Base-by-base conservation (phyloP, 2,329 filamentous ascomycete species). In the Fusarium sp. region DNA sequence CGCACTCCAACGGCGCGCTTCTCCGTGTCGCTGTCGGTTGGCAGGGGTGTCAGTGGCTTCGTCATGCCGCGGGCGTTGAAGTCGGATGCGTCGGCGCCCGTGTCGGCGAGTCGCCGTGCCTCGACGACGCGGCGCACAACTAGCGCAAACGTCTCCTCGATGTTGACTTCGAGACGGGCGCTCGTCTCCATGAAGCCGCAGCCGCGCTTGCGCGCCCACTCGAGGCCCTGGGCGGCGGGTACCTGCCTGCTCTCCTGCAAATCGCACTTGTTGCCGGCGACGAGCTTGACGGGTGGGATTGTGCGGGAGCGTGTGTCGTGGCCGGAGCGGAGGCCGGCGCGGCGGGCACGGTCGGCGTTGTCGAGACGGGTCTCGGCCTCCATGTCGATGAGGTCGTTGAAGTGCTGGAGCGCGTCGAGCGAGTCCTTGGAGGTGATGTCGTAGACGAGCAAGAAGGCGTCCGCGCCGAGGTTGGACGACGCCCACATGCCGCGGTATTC, bases 131-230 rank as follows among this genome's bases (percentile, higher is more conserved):
- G 80, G 25, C 85, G 80, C 39, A 89, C 83, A 57, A 89, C 85
- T 35, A 88, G 81, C 32, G 90, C 91, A 81, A 95, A 95, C 0
- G 91, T 94, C 83, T 95, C 91, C 75, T 95, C 91, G 61, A 95
- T 92, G 74, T 95, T 95, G 65, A 95, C 91, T 80, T 92, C 91
- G 70, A 93, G 86, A 51, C 91, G 81, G 5, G 91, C 91, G 71
- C 89, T 92, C 61, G 91, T 95, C 84, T 95, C 91, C 91, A 95
- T 95, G 78, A 95, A 95, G 35, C 91, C 91, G 77, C 91, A 94
- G 39, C 87, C 87, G 51, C 85, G 81, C 58, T 80, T 81, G 59
- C 90, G 81, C 46, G 91, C 90, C 91, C 91, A 95, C 68, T 93
- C 90, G 39, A 94, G 79, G 0, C 91, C 91, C 53, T 85, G 79